Evolutionary conservation across 352 stramenopile genomes (phyloP), one percentile per base, ranked within the genome.

Genomic region (Phytopythium chamaehyphon): DNA sequence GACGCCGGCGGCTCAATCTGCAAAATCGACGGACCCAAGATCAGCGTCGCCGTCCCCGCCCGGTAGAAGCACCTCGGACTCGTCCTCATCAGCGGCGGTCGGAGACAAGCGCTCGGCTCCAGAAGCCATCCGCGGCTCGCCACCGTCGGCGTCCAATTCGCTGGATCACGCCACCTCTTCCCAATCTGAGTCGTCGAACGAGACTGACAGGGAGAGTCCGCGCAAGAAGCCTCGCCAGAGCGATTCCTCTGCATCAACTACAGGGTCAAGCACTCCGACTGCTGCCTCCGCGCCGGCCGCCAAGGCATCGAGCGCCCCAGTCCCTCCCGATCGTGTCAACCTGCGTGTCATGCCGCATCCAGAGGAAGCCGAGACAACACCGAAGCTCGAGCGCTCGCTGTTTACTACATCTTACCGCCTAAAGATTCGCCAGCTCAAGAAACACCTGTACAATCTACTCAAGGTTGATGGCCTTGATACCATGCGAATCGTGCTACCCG

Each of bases 361-460:
- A 6, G 60, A 84, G 1, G 73, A 88, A 40, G 42, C 51, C n/a
- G 24, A 48, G 1, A 46, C 53, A 7, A 55, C 59, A 8, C 66
- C 66, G 0, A 73, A 64, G 35, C 60, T 93, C 40, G 54, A 68
- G 47, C 68, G 73, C 9, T 76, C 68, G 42, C 58, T 88, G 31
- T 87, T 93, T 43, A 69, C 64, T 9, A 90, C 80, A 22, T 77
- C 66, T 21, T 61, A 73, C 35, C 69, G 71, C 26, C 75, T 93
- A 24, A 93, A 90, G 51, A 69, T 93, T 28, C 57, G 67, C 18
- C 78, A 87, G 22, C 46, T 93, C 31, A 90, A 90, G 63, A 86
- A 81, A 47, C 79, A 90, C 47, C 55, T 93, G 4, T 62, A 57
- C 16, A 54, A 56, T 12, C 51, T 88, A 40, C 68, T 90, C 12